Conservation (phyloP, 768 basidiomycete genomes). For the Trametes gibbosa region DNA sequence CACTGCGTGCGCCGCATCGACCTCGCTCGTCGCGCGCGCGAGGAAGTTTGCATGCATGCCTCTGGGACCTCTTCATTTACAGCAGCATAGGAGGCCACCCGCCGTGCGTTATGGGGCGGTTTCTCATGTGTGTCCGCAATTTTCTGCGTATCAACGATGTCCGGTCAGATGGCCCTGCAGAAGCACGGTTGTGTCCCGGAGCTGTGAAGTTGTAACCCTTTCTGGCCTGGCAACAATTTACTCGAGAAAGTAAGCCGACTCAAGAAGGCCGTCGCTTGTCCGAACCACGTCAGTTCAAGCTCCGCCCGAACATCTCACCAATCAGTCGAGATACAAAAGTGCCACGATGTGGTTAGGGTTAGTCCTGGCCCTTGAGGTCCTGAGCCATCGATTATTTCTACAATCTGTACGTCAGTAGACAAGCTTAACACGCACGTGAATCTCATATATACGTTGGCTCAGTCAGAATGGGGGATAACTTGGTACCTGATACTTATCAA, state of each 20-base stretch:
- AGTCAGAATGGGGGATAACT: no score
- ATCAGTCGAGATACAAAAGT: no score
- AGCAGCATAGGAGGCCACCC: background rate
- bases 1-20: background rate
- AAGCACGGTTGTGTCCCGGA: conserved; percentile 8
- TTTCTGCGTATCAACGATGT: conserved; percentile 10
- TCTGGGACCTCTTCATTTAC: background rate
- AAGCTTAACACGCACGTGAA: no score
- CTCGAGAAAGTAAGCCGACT: conserved; percentile 1
- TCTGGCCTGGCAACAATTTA: conserved; percentile 1
- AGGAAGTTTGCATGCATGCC: background rate
- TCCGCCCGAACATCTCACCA: background rate
- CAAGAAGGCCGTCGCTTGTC: background rate
- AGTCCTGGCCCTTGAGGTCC: no score
- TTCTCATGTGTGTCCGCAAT: conserved; percentile 3
- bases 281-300: background rate
- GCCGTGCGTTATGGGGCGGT: background rate
- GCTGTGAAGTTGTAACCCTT: conserved; percentile 8
- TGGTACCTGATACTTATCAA: no score
- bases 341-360: no score
- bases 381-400: no score
- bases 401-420: no score
- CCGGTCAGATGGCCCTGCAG: conserved; percentile 11
- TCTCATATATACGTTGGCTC: no score
- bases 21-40: background rate